Evolutionary conservation across 1,139 yeast species (phyloP).

Genomic region (Debaryomyces psychrophilus): DNA sequence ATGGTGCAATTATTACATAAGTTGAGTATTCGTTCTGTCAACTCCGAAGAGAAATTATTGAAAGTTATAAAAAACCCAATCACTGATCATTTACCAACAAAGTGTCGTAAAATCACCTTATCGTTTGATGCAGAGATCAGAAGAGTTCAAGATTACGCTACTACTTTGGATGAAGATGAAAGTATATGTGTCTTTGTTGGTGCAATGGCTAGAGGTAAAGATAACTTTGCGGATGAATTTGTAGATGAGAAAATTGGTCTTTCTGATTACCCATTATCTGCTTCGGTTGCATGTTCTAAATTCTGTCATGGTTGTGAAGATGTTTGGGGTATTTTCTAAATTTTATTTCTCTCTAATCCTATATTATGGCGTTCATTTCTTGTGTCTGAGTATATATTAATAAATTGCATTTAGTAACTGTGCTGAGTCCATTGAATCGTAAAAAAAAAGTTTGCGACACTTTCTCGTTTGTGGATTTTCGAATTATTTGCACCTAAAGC

Average conservation of each 20-base stretch:
- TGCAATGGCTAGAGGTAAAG: constrained; percentile 99
- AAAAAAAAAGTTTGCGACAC: constrained; percentile 6
- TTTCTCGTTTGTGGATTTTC: constrained; percentile 5
- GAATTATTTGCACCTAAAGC: constrained; percentile 6
- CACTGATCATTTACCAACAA: constrained; percentile 93
- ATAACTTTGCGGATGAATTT: constrained; percentile 93
- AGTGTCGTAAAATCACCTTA: constrained; percentile 89
- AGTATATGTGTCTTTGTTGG: constrained; percentile 98
- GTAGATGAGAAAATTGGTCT: constrained; percentile 97
- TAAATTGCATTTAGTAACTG: constrained; percentile 5
- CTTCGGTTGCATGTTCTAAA: constrained; percentile 97
- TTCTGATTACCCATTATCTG: constrained; percentile 92
- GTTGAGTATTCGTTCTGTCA: constrained; percentile 89
- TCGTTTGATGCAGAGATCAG: constrained; percentile 92
- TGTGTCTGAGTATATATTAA: constrained; percentile 8
- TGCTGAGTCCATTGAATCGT: background rate
- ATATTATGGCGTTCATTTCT: constrained; percentile 10
- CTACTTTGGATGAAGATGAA: constrained; percentile 80
- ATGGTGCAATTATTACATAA: constrained; percentile 96
- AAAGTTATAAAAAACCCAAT: constrained; percentile 96
- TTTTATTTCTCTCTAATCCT: constrained; percentile 2
- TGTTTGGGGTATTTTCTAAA: constrained; percentile 77
- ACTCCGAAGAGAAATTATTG: constrained; percentile 89
- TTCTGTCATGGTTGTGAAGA: constrained; percentile 99
- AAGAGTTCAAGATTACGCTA: constrained; percentile 86